Percentiles rank a stretch among this genome's conserved stretches.
Evolutionary conservation across 176 grass and related monocot species (phyloP).

Genomic region (Avena atlantica): DNA sequence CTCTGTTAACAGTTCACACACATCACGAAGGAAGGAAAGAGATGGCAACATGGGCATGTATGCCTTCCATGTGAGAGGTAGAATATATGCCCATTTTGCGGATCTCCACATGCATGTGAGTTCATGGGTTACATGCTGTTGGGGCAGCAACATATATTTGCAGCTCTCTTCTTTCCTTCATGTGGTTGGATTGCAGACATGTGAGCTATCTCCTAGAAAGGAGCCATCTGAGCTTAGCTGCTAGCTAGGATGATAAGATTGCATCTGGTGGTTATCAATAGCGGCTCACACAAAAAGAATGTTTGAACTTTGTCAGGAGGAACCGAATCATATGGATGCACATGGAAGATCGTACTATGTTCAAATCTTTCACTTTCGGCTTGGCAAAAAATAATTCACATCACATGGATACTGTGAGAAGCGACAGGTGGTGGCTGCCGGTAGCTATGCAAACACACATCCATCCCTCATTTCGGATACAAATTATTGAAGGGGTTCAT

Average conservation of each 20-base stretch:
- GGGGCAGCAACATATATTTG: slow-evolving; percentile 36
- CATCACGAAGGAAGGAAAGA: slow-evolving; percentile 9
- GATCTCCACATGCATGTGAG: slow-evolving; percentile 62
- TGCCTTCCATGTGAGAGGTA: slow-evolving; percentile 49
- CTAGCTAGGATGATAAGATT: slow-evolving; percentile 54
- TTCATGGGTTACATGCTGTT: slow-evolving; percentile 32
- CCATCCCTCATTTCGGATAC: neutral
- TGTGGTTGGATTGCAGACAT: slow-evolving; percentile 51
- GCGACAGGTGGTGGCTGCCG: neutral
- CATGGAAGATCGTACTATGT: slow-evolving; percentile 45
- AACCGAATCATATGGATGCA: slow-evolving; percentile 48
- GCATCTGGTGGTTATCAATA: slow-evolving; percentile 42
- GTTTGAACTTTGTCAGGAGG: slow-evolving; percentile 46
- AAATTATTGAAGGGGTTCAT: neutral
- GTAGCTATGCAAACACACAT: neutral
- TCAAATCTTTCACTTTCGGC: slow-evolving; percentile 52
- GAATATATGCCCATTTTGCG: slow-evolving; percentile 40
- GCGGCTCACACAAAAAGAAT: slow-evolving; percentile 55
- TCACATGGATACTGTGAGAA: slow-evolving; percentile 30
- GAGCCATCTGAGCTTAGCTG: slow-evolving; percentile 31
- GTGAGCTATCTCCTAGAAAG: slow-evolving; percentile 50
- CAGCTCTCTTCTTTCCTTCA: neutral
- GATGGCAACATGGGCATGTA: slow-evolving; percentile 46
- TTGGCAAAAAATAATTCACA: slow-evolving; percentile 29
- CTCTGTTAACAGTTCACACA: slow-evolving; percentile 7